Conservation (phyloP, 2,329 filamentous ascomycete species). For the Aureobasidium sp. region DNA sequence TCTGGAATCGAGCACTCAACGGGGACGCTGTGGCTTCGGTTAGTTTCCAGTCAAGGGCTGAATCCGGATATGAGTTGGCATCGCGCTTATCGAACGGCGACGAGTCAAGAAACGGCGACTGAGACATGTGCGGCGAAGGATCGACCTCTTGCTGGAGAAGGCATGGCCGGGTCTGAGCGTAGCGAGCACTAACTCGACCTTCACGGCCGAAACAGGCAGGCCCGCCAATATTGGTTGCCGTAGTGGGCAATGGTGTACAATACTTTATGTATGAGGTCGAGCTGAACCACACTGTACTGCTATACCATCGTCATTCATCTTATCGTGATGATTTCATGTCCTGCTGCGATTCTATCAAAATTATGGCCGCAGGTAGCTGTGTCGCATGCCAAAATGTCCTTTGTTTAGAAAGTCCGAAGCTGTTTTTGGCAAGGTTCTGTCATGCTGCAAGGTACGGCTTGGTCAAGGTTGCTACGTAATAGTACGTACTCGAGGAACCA, state of each 20-base stretch:
- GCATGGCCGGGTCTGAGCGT: constrained; percentile 1
- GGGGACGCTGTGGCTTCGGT: constrained; percentile 8
- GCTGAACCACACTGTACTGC: neutral
- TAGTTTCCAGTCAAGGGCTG: neutral
- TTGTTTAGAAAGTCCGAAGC: neutral
- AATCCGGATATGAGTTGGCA: constrained; percentile 6
- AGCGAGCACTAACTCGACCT: neutral
- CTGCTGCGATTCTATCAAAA: neutral
- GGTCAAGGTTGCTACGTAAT: neutral
- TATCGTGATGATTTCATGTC: neutral
- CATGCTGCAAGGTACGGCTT: constrained; percentile 5
- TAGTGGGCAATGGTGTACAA: neutral
- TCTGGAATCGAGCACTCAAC: constrained; percentile 9
- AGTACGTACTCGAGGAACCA: neutral
- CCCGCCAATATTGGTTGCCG: neutral
- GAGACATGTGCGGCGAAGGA: constrained; percentile 2
- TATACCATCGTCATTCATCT: neutral
- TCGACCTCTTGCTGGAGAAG: constrained; percentile 5
- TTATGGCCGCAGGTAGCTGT: neutral
- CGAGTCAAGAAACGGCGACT: constrained; percentile 4
- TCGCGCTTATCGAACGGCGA: constrained; percentile 8
- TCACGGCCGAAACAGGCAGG: neutral
- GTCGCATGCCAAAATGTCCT: neutral
- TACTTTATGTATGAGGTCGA: neutral
- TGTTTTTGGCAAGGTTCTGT: constrained; percentile 4